Conservation (phyloP, 176 grass and related monocot genomes). For the Oryza punctata region DNA sequence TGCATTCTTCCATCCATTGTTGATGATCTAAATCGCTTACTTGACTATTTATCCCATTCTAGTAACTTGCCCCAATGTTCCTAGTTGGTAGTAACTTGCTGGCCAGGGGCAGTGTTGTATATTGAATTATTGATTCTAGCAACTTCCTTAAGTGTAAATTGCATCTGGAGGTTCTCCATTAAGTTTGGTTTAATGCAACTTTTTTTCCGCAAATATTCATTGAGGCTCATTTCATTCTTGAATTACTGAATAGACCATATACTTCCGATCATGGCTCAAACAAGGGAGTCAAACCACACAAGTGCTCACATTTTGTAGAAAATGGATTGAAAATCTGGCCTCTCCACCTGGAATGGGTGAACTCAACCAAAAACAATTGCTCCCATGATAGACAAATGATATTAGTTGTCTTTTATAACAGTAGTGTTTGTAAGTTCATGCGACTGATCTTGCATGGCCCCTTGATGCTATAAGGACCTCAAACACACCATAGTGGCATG, state of each 20-base stretch:
- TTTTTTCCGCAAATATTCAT: neutral
- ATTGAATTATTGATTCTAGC: neutral
- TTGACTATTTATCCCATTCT: neutral
- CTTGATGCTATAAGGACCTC: neutral
- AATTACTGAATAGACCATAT: neutral
- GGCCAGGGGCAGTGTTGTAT: neutral
- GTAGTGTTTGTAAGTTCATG: neutral
- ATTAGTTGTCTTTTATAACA: neutral
- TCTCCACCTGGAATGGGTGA: no score
- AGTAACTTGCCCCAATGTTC: neutral
- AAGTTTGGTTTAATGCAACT: neutral
- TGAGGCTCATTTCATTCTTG: neutral
- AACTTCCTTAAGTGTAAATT: neutral
- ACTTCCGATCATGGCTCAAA: neutral
- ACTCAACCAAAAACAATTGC: neutral
- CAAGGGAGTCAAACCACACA: neutral
- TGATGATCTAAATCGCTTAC: neutral
- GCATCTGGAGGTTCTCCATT: neutral
- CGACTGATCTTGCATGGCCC: neutral
- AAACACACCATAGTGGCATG: neutral
- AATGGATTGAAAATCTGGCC: no score
- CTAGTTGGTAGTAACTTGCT: neutral
- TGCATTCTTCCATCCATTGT: neutral
- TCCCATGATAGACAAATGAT: neutral
- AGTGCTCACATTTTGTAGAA: neutral